Evolutionary conservation across 352 stramenopile species (phyloP).

Genomic region (Phytophthora foliorum): DNA sequence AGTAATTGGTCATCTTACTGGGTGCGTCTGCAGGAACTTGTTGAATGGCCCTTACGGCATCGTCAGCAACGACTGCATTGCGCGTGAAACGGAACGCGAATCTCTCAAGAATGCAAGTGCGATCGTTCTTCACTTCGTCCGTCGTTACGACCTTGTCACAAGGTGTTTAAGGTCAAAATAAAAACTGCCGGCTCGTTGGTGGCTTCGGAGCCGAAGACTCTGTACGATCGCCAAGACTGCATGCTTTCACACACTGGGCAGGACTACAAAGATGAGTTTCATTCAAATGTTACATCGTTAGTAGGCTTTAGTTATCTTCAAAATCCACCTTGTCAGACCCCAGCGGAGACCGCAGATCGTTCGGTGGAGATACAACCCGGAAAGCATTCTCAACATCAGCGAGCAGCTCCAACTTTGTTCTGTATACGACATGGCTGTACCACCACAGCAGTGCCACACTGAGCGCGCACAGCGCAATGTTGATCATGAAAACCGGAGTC

Average conservation of each 20-base stretch:
- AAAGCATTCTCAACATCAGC: slow-evolving; percentile 53
- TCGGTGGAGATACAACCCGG: slow-evolving; percentile 37
- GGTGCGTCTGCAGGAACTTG: neutral
- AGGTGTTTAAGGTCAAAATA: neutral
- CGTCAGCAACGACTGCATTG: neutral
- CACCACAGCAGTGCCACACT: slow-evolving; percentile 71
- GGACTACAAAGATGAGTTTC: neutral
- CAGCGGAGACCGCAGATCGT: slow-evolving; percentile 54
- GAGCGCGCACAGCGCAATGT: slow-evolving; percentile 64
- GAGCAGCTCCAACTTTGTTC: slow-evolving; percentile 57
- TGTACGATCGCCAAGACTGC: neutral
- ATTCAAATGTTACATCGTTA: neutral
- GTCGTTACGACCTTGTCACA: neutral
- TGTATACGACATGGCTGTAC: slow-evolving; percentile 73
- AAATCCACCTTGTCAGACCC: slow-evolving; percentile 53
- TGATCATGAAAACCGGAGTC: slow-evolving; percentile 82
- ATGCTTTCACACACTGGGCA: too few relatives aligned
- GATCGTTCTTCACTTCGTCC: neutral
- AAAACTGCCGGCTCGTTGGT: too few relatives aligned
- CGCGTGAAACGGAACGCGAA: slow-evolving; percentile 20
- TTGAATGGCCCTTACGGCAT: slow-evolving; percentile 5
- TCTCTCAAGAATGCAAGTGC: neutral
- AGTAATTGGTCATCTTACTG: slow-evolving; percentile 26
- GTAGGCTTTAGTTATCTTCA: slow-evolving; percentile 33
- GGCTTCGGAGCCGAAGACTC: too few relatives aligned